Percentiles rank a stretch among this genome's conserved stretches.
Conservation (phyloP, 139 green algal species). For the Ulvella scutata region DNA sequence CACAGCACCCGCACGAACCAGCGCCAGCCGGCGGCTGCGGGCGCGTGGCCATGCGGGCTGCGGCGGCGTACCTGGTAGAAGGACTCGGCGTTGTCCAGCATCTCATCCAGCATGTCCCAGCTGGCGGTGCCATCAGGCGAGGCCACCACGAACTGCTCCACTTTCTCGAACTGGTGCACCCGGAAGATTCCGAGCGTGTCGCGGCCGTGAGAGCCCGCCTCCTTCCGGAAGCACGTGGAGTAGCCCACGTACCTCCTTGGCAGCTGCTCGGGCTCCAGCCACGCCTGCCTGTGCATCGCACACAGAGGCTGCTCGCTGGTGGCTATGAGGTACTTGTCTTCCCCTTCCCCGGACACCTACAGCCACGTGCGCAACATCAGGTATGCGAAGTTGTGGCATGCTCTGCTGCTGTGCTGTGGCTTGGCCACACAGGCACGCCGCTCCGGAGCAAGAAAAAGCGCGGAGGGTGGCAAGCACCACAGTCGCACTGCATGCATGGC, state of each 20-base stretch:
- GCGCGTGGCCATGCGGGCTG: too few relatives aligned
- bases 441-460: too few relatives aligned
- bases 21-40: too few relatives aligned
- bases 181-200: slow-evolving; percentile 62
- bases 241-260: slow-evolving; percentile 83
- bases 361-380: neutral
- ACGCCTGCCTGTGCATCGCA: slow-evolving; percentile 77
- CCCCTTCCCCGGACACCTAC: slow-evolving; percentile 59
- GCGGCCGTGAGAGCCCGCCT: slow-evolving; percentile 86
- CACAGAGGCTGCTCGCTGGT: slow-evolving; percentile 97
- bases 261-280: slow-evolving; percentile 80
- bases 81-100: slow-evolving; percentile 84
- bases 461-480: too few relatives aligned
- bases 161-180: slow-evolving; percentile 88
- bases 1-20: too few relatives aligned
- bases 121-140: slow-evolving; percentile 59
- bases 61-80: slow-evolving; percentile 50
- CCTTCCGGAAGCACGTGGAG: slow-evolving; percentile 98
- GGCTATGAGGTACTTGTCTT: slow-evolving; percentile 99
- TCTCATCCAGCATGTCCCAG: slow-evolving; percentile 92
- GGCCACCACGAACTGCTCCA: slow-evolving; percentile 96
- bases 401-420: too few relatives aligned
- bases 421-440: too few relatives aligned
- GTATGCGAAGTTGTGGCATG: too few relatives aligned
- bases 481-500: too few relatives aligned